Conservation (phyloP, 2,329 filamentous ascomycete species). For the Fusarium lateritium region DNA sequence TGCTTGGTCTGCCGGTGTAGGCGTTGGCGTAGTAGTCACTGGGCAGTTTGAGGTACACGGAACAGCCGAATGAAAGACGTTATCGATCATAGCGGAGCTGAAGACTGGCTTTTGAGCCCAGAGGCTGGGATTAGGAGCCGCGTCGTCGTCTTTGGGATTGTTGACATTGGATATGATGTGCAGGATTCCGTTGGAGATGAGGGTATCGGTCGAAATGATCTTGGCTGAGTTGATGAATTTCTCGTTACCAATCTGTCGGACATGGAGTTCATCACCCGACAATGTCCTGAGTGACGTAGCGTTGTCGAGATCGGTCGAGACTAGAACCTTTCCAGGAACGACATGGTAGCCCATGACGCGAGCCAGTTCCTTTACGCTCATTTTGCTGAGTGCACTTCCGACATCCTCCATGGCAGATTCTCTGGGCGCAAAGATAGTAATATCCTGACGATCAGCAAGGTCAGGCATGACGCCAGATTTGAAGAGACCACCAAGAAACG, state of each 20-base stretch:
- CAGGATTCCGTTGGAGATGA: conserved; percentile 70
- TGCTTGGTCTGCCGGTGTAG: conserved; percentile 25
- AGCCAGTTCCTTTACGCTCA: conserved; percentile 63
- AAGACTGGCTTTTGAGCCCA: conserved; percentile 67
- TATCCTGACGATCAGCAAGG: conserved; percentile 58
- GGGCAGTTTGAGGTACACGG: conserved; percentile 59
- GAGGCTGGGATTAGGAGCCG: conserved; percentile 55
- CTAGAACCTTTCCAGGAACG: conserved; percentile 67
- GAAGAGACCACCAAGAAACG: conserved; percentile 57
- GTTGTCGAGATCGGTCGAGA: conserved; percentile 61
- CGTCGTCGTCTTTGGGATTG: conserved; percentile 58
- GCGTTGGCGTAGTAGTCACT: conserved; percentile 24
- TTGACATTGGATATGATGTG: conserved; percentile 70
- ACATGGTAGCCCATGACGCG: conserved; percentile 76
- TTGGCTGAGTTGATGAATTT: conserved; percentile 69
- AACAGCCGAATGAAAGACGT: conserved; percentile 60
- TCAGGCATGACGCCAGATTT: conserved; percentile 54
- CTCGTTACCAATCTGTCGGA: conserved; percentile 59
- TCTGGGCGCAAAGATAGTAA: conserved; percentile 76
- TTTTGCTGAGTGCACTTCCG: conserved; percentile 64
- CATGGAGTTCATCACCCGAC: conserved; percentile 53
- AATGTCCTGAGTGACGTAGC: conserved; percentile 55
- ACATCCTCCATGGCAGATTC: conserved; percentile 73
- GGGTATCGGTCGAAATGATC: conserved; percentile 66
- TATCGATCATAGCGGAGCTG: conserved; percentile 62